These are phyloP conservation scores for Diaporthe humulicola DNA, from an alignment of 2,329 filamentous ascomycete genomes.

Conservation along the genomic window DNA sequence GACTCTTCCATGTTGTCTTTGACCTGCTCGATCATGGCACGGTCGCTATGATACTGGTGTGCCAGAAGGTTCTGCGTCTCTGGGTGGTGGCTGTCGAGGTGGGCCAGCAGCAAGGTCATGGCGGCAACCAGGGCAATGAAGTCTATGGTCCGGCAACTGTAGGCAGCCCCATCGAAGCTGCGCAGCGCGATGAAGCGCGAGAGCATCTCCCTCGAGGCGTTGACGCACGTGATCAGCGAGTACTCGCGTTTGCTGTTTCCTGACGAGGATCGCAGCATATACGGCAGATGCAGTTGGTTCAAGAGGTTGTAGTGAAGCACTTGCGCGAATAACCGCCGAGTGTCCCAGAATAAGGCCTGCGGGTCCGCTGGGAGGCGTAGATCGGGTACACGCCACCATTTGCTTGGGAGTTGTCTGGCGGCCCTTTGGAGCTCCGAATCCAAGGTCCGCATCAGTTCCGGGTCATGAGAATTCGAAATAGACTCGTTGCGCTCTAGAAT, in stretches of 20 bases:
- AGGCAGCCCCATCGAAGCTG: slow-evolving; percentile 46
- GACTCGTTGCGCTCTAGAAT: slow-evolving; percentile 52
- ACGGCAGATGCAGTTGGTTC: slow-evolving; percentile 51
- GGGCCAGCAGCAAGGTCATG: slow-evolving; percentile 53
- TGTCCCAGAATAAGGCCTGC: slow-evolving; percentile 43
- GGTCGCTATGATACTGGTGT: slow-evolving; percentile 55
- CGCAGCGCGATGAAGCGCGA: slow-evolving; percentile 51
- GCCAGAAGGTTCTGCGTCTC: slow-evolving; percentile 48
- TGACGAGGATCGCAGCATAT: slow-evolving; percentile 44
- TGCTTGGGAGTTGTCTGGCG: slow-evolving; percentile 44
- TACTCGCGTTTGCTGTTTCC: slow-evolving; percentile 45
- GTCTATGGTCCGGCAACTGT: slow-evolving; percentile 50
- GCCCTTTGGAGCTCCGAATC: slow-evolving; percentile 46
- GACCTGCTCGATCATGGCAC: slow-evolving; percentile 53
- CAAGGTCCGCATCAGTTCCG: slow-evolving; percentile 44
- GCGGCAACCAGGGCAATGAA: slow-evolving; percentile 54
- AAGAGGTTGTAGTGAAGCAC: slow-evolving; percentile 51
- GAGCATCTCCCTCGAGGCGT: slow-evolving; percentile 53
- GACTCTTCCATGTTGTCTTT: slow-evolving; percentile 51
- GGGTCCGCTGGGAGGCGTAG: slow-evolving; percentile 35
- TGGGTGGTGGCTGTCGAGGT: slow-evolving; percentile 48
- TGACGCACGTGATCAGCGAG: slow-evolving; percentile 51
- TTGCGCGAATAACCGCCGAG: slow-evolving; percentile 45
- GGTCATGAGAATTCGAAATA: slow-evolving; percentile 38
- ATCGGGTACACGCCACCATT: slow-evolving; percentile 47